Evolutionary conservation across 176 grass and related monocot species (phyloP).

Genomic region (Bolboschoenus planiculmis): DNA sequence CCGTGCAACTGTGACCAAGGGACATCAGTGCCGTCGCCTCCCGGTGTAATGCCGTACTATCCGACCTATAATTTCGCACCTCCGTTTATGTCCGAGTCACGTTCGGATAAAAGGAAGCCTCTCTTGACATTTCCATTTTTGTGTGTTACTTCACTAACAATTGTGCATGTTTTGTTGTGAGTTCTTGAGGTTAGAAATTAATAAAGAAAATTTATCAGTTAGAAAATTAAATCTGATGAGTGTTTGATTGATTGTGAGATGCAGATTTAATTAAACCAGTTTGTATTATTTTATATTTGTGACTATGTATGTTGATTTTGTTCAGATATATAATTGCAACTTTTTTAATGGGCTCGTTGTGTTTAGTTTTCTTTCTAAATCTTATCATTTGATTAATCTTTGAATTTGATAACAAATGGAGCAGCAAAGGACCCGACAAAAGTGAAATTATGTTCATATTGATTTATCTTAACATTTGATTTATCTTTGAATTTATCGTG

Average conservation of each 20-base stretch:
- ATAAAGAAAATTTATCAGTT: no score
- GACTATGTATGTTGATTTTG: background rate
- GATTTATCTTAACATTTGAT: no score
- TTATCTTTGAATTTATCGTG: no score
- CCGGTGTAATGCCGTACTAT: slow-evolving; percentile 2
- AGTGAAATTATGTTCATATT: no score
- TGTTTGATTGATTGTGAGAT: background rate
- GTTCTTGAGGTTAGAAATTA: background rate
- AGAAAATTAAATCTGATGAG: background rate
- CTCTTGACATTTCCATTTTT: background rate
- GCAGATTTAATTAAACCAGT: background rate
- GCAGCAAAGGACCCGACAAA: no score
- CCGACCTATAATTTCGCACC: background rate
- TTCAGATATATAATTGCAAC: background rate
- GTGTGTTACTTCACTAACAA: background rate
- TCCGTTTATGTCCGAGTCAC: background rate
- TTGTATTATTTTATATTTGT: background rate
- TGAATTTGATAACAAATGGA: background rate
- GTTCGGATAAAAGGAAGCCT: background rate
- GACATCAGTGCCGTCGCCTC: background rate
- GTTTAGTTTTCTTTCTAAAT: no score
- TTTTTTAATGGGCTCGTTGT: no score
- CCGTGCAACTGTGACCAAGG: background rate
- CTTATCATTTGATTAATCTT: background rate
- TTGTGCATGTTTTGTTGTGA: slow-evolving; percentile 1